These are phyloP conservation scores for Amanita inopinata DNA, from an alignment of 768 basidiomycete species.

Conservation along the genomic window DNA sequence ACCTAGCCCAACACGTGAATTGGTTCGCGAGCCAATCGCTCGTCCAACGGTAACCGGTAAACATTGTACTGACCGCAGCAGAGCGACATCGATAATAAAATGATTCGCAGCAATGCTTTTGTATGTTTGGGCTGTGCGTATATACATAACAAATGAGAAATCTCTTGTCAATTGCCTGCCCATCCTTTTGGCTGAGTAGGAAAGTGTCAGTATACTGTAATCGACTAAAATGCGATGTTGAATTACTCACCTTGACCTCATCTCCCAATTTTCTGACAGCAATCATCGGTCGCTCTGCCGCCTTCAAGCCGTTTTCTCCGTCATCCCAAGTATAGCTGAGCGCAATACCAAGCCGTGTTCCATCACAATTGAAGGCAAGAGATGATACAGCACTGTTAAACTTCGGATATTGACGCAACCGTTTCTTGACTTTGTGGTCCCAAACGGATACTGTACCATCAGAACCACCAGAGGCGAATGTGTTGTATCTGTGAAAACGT, in stretches of 20 bases:
- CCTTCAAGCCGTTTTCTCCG: conserved; percentile 63
- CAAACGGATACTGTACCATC: conserved; percentile 93
- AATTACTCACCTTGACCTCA: conserved; percentile 54
- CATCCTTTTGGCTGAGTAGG: conserved; percentile 9
- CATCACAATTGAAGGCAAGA: conserved; percentile 77
- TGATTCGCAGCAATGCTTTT: no score
- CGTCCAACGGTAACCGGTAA: no score
- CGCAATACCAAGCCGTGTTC: conserved; percentile 73
- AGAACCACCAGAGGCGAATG: conserved; percentile 92
- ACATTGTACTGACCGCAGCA: no score
- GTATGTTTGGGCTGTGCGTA: no score
- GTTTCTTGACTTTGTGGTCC: conserved; percentile 96
- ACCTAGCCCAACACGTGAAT: no score
- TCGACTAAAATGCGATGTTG: not conserved
- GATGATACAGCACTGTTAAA: conserved; percentile 68
- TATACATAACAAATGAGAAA: no score
- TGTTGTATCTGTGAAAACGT: conserved; percentile 55
- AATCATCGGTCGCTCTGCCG: conserved; percentile 51
- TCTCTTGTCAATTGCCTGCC: conserved; percentile 1
- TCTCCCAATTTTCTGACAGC: conserved; percentile 59
- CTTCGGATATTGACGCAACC: conserved; percentile 83
- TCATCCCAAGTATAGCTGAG: conserved; percentile 89
- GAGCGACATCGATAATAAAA: no score
- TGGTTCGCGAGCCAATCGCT: no score
- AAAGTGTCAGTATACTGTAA: not conserved